These are phyloP conservation scores for Coemansia javaensis DNA, from an alignment of 192 early-diverging fungal species.

Conservation along the genomic window DNA sequence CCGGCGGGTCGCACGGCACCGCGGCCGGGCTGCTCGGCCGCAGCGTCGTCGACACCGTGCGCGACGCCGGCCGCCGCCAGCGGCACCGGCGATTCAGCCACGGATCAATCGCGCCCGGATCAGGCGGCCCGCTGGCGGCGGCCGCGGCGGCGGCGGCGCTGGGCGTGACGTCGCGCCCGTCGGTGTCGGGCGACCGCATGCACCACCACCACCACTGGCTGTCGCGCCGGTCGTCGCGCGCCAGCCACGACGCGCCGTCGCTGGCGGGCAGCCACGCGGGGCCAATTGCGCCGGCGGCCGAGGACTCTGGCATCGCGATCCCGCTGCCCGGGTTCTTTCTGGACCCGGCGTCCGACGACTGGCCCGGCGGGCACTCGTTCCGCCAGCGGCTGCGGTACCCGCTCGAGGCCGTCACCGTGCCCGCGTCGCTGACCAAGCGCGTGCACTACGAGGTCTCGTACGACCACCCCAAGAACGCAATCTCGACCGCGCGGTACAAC, in stretches of 20 bases:
- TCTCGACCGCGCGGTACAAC: slow-evolving; percentile 83
- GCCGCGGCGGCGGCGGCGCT: not conserved
- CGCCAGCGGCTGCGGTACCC: slow-evolving; percentile 43
- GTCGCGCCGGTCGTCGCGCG: slow-evolving; percentile 10
- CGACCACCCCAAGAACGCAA: slow-evolving; percentile 50
- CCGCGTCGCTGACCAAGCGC: slow-evolving; percentile 50
- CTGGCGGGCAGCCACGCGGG: not conserved
- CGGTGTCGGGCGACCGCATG: not conserved
- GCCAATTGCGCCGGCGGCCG: not conserved
- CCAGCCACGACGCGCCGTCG: not conserved
- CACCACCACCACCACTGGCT: not conserved
- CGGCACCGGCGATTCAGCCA: slow-evolving; percentile 22
- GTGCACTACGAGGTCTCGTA: slow-evolving; percentile 53
- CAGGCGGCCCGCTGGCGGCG: slow-evolving; percentile 4
- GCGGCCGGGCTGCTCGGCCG: slow-evolving; percentile 28
- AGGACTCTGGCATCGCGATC: slow-evolving; percentile 36
- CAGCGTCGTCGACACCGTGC: slow-evolving; percentile 23
- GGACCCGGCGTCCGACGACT: slow-evolving; percentile 40
- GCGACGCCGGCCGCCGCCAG: slow-evolving; percentile 10
- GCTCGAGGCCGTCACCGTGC: slow-evolving; percentile 35
- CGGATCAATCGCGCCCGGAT: slow-evolving; percentile 13
- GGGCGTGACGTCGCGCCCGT: not conserved
- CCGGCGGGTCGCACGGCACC: slow-evolving; percentile 12
- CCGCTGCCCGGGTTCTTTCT: slow-evolving; percentile 49
- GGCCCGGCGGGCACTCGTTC: slow-evolving; percentile 48